Base-by-base conservation (phyloP, 257 asterid genomes). In the Ophiorrhiza pumila region DNA sequence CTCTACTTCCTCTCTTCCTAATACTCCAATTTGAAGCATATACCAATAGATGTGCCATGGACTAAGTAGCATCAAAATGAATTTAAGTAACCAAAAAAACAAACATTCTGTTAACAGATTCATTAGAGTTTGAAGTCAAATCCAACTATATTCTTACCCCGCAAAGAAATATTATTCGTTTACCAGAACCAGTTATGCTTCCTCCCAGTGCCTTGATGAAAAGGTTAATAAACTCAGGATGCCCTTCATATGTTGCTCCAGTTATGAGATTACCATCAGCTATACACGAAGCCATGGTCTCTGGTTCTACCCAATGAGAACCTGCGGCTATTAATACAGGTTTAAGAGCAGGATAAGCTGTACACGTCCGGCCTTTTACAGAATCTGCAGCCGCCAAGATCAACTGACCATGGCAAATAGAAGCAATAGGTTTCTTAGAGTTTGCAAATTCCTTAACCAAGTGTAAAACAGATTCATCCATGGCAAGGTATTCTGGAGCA, bases 401-500 rank as follows among this genome's bases (percentile, higher is more conserved):
- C 85, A 91, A 71, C 59, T 88, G 98, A 43, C 96, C 99, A 68
- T 94, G 99, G 83, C 99, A 92, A 56, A 90, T 82, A 46, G 98
- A 80, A 53, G 93, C 98, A 73, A 90, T 86, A 50, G 96, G 93
- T 82, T 84, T 94, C 64, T 79, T 78, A 53, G 73, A 47, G 20
- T 79, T 76, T 27, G 77, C 81, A 69, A 94, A 90, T 68, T 81
- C 82, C 76, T 80, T 84, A 59, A 90, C 97, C 84, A 91, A 83
- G 65, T 71, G 75, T 34, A 78, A 60, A 32, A 94, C 97, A 20
- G 92, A 80, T 82, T 85, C 86, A 74, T 88, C 77, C 80, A 90
- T 66, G 18, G 97, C 97, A 37, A 94, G 95, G 83, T 94, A 94
- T 72, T 94, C 99, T 17, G 97, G 98, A 71, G 98, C 99, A 75